Evolutionary conservation across 2,329 filamentous ascomycete genomes (phyloP), one percentile per base, ranked within the genome.

Genomic region (Bipolaris gigantea): DNA sequence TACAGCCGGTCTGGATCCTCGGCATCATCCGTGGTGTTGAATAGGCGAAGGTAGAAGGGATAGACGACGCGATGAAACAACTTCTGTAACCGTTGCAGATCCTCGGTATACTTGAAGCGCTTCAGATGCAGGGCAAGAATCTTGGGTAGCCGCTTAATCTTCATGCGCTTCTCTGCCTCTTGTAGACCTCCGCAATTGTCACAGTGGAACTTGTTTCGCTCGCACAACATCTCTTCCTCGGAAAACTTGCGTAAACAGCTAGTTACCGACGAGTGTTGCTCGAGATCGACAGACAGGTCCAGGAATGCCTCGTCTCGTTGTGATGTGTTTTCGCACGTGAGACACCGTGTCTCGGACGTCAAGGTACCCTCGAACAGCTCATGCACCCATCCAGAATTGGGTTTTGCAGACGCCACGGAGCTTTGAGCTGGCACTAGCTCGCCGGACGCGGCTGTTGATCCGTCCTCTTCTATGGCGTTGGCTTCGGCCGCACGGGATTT

Each of bases 141-240:
- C 69, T 90, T 92, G 4, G 94, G 94, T 69, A 97, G 78, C 48
- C 90, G 85, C 79, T 99, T 97, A 65, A 99, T 93, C 80, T 97
- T 99, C 94, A 99, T 99, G 60, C 94, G 85, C 80, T 97, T 99
- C 75, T 99, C 94, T 0, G 94, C 94, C 76, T 99, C 94, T 75
- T 99, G 94, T 50, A 99, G 79, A 2, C 94, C 94, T 48, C 94
- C 94, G 65, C 94, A 99, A 66, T 92, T 92, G 73, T 99, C 94
- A 76, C 94, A 99, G 71, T 99, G 93, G 63, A 99, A 99, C 72
- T 99, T 99, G 79, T 99, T 97, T 56, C 92, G 85, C 77, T 99
- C 94, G 71, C 94, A 97, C 53, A 99, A 83, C 73, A 97, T 97
- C 75, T 99, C 94, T 68, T 97, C 94, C 41, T 94, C 92, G 0